Evolutionary conservation across 345 rosid species (phyloP), one percentile per base, ranked within the genome.

Genomic region (Iberis pinnata): DNA sequence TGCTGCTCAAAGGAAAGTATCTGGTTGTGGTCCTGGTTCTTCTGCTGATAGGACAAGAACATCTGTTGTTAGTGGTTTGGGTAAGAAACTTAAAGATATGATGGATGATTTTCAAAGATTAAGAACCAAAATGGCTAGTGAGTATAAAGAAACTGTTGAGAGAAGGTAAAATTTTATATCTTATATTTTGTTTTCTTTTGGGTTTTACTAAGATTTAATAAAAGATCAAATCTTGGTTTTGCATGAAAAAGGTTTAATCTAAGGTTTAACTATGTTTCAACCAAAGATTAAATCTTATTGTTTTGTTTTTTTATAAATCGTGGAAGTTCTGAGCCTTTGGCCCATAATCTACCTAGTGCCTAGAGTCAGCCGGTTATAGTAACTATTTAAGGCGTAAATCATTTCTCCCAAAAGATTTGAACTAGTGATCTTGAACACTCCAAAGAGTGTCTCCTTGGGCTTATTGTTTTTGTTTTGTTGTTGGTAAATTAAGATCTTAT

Each of bases 21-120:
- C 85, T 19, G 89, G 93, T 5, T 83, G 96, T 53, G 96, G 89
- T n/a, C 89, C 93, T 52, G 93, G 96, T 5, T 87, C 93, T 0
- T 81, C 84, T 1, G 73, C 80, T 15, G 95, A 86, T 57, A 66
- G 89, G 60, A 87, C 96, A 27, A 77, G 96, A 66, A 81, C 89
- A 14, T 81, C 89, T 8, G 89, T 83, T 8, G 92, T 83, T 24
- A 77, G 78, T 49, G 96, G 96, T 1, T 72, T 87, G 60, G 80
- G 93, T 40, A 83, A 83, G 75, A 87, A 84, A 51, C 79, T 87
- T 25, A 74, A 76, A 61, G 89, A 81, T 40, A 62, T 74, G 45
- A 87, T 84, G 96, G 89, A 84, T 41, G 74, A 74, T 56, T 78
- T 87, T 67, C 84, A 84, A 64, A 52, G 72, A 22, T 64, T 77